Evolutionary conservation across 345 rosid species (phyloP), one percentile per base, ranked within the genome.

Genomic region (Aurinia saxatilis): DNA sequence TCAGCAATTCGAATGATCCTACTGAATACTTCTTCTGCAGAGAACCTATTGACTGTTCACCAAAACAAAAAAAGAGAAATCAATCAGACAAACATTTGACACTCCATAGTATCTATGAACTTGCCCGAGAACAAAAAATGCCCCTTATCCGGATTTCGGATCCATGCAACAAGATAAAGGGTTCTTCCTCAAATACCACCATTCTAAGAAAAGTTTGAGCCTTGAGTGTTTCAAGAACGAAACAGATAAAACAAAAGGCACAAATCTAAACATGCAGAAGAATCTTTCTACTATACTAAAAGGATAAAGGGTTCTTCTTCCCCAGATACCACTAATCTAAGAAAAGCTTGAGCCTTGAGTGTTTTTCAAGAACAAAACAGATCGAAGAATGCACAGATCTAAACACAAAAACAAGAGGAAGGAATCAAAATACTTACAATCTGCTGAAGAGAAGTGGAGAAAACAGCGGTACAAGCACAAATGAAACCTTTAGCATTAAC

Each of bases 401-500:
- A 11, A 21, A 19, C 30, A 38, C 8, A 17, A 56, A 16, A 56
- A 12, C 9, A 57, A 57, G 33, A 3, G 9, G 6, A 29, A 33
- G 13, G 46, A 12, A 7, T 59, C 5, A 55, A 25, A 31, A 42
- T 14, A 79, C 98, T 86, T 68, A 88, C 98, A 79, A 92, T 92
- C 71, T 92, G 98, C 71, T 88, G 98, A 41, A 92, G 81, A 40
- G 96, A 92, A 10, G 98, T 92, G 50, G 84, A 81, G 30, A 92
- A 58, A 17, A 92, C 91, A 0, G 95, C 98, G n/a, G 83, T 27
- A 67, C 82, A 82, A 45, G 98, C 98, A 51, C 98, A 88, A 6
- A 83, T 63, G 67, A 88, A 88, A 56, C 98, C 98, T 76, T 92
- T 87, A 57, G 89, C 86, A 49, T 92, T 92, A 72, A 88, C 92